These are phyloP conservation scores for Tubosaeta sp. DNA, from an alignment of 768 basidiomycete species.

Conservation along the genomic window DNA sequence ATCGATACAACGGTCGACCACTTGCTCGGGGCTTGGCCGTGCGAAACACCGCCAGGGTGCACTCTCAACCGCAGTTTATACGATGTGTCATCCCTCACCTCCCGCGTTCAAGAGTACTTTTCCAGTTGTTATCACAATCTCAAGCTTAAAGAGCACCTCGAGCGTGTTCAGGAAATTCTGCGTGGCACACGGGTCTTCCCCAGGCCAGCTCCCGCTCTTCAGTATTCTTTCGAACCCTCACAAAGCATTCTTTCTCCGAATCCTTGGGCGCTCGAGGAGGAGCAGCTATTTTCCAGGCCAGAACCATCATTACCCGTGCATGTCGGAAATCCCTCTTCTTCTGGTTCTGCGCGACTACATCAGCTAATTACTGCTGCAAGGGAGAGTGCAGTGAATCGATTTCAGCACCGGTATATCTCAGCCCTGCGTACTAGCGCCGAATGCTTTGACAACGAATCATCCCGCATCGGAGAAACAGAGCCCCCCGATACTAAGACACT, in stretches of 20 bases:
- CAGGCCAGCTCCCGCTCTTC: not conserved
- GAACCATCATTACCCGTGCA: not conserved
- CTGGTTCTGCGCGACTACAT: not conserved
- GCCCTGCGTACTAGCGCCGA: not conserved
- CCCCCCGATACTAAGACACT: not conserved
- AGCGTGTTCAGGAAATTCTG: not conserved
- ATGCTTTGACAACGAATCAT: constrained; percentile 1
- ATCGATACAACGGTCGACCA: not conserved
- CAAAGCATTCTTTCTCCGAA: not conserved
- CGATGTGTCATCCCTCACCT: not conserved
- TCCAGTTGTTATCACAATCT: constrained; percentile 11
- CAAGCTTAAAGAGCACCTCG: constrained; percentile 2
- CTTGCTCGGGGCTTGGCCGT: constrained; percentile 16
- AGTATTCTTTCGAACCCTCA: not conserved
- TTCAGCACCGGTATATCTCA: not conserved
- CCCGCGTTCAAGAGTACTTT: constrained; percentile 2
- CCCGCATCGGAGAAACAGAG: not conserved
- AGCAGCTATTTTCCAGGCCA: not conserved
- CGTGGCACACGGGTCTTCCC: not conserved
- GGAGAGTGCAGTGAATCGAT: not conserved
- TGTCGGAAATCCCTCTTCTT: not conserved
- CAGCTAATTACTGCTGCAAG: not conserved
- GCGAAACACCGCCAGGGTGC: constrained; percentile 5
- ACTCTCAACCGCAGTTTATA: constrained; percentile 1
- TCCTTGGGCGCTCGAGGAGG: not conserved